Evolutionary conservation across 176 grass and related monocot species (phyloP).

Genomic region (Pontederia crassipes): DNA sequence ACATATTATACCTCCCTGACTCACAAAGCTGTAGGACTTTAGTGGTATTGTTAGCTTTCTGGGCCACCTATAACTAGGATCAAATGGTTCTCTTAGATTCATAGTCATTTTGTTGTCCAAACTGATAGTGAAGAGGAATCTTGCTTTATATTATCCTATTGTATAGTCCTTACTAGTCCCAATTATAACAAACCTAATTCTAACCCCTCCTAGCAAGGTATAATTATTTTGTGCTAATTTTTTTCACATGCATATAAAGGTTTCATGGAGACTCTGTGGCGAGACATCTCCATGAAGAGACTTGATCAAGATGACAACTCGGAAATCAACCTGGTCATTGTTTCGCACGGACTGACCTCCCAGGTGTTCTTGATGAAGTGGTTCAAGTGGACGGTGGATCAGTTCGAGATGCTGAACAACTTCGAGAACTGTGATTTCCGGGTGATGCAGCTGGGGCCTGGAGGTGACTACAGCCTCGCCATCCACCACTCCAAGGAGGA

Average conservation of each 20-base stretch:
- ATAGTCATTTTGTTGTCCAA: no score
- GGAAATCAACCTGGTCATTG: conserved; percentile 77
- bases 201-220: not conserved
- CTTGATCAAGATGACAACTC: conserved; percentile 44
- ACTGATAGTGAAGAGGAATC: no score
- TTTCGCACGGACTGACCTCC: conserved; percentile 79
- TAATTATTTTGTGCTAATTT: not conserved
- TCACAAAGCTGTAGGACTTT: no score
- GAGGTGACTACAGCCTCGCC: conserved; percentile 81
- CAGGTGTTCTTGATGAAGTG: conserved; percentile 98
- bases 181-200: no score
- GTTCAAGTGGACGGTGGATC: conserved; percentile 98
- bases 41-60: no score
- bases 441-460: conserved; percentile 82
- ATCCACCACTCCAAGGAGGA: conserved; percentile 82
- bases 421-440: conserved; percentile 76
- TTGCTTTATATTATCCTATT: no score
- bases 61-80: no score
- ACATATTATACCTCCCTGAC: no score
- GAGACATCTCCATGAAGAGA: conserved; percentile 86
- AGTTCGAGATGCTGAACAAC: conserved; percentile 93
- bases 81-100: no score
- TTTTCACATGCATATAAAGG: conserved; percentile 16
- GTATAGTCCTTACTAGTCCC: no score
- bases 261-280: conserved; percentile 89